These are phyloP conservation scores for Helichrysum umbraculigerum DNA, from an alignment of 129 eudicot species.

Conservation along the genomic window DNA sequence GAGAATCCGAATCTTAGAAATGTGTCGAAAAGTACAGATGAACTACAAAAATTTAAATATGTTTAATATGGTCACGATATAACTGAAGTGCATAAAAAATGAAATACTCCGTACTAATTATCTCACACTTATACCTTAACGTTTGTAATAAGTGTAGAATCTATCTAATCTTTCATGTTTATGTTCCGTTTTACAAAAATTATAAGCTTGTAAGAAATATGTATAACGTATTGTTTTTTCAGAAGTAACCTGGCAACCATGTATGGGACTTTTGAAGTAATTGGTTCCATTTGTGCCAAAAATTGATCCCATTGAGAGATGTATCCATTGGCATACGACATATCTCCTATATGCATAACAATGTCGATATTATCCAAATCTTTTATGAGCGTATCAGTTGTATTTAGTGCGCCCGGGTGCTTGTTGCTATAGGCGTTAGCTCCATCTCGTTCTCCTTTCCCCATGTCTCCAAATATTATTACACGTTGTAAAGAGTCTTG, in stretches of 20 bases:
- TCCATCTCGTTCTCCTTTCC: constrained; percentile 87
- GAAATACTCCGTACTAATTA: too few relatives aligned
- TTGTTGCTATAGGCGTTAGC: constrained; percentile 69
- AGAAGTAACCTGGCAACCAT: constrained; percentile 75
- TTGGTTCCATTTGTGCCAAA: constrained; percentile 69
- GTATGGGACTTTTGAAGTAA: constrained; percentile 64
- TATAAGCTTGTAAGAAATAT: too few relatives aligned
- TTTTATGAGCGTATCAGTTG: constrained; percentile 59
- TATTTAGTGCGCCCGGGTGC: constrained; percentile 77
- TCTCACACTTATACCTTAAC: too few relatives aligned
- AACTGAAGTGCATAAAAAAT: too few relatives aligned
- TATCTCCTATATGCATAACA: constrained; percentile 72
- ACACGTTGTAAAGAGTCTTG: constrained; percentile 78
- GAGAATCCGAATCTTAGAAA: neutral
- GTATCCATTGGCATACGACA: constrained; percentile 68
- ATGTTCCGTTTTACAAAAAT: too few relatives aligned
- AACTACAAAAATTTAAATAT: too few relatives aligned
- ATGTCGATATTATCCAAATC: constrained; percentile 66
- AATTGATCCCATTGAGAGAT: constrained; percentile 87
- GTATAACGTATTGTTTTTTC: neutral
- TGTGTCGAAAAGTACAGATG: too few relatives aligned
- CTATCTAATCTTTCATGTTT: too few relatives aligned
- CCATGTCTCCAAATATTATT: constrained; percentile 77
- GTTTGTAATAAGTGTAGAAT: too few relatives aligned
- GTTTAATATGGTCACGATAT: too few relatives aligned